phyloP scores from a whole-genome alignment of 352 stramenopile species.

The Pythium phragmitis region DNA sequence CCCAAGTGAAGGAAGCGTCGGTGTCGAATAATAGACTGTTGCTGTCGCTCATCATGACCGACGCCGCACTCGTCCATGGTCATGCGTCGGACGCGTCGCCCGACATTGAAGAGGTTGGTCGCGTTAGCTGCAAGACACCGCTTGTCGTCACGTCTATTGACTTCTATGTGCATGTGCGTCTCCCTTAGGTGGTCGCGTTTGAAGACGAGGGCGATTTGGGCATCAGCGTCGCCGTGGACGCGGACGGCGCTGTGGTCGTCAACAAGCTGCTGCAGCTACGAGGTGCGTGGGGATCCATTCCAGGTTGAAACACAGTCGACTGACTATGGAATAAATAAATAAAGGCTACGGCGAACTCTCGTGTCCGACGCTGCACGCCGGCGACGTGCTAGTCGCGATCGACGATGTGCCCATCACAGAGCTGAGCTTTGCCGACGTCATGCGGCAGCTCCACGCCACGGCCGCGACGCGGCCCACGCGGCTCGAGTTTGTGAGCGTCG shows the following conservation, averaged over 20 bases:
- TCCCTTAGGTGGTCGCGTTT: constrained; percentile 19
- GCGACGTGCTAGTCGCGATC: constrained; percentile 39
- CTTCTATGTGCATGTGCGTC: not conserved
- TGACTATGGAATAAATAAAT: not conserved
- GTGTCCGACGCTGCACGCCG: constrained; percentile 29
- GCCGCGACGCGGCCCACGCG: constrained; percentile 22
- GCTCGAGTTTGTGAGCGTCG: constrained; percentile 34
- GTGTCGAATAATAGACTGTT: not conserved
- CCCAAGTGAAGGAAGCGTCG: not conserved
- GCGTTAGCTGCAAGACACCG: too few relatives aligned
- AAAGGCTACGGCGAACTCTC: constrained; percentile 34
- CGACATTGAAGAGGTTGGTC: not conserved
- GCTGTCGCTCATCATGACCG: not conserved
- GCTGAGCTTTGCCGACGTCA: constrained; percentile 30
- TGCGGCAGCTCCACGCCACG: constrained; percentile 27
- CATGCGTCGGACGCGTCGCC: not conserved
- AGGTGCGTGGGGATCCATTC: constrained; percentile 1
- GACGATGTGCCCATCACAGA: constrained; percentile 20
- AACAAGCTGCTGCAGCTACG: constrained; percentile 25
- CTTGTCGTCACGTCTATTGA: not conserved
- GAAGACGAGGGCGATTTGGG: constrained; percentile 30
- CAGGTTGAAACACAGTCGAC: too few relatives aligned
- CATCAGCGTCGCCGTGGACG: constrained; percentile 32
- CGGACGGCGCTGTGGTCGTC: constrained; percentile 34
- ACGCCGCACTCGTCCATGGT: not conserved